Evolutionary conservation across 1,284 basidiomycete species (phyloP), one percentile per base, ranked within the genome.

Genomic region (Ganoderma meredithae): DNA sequence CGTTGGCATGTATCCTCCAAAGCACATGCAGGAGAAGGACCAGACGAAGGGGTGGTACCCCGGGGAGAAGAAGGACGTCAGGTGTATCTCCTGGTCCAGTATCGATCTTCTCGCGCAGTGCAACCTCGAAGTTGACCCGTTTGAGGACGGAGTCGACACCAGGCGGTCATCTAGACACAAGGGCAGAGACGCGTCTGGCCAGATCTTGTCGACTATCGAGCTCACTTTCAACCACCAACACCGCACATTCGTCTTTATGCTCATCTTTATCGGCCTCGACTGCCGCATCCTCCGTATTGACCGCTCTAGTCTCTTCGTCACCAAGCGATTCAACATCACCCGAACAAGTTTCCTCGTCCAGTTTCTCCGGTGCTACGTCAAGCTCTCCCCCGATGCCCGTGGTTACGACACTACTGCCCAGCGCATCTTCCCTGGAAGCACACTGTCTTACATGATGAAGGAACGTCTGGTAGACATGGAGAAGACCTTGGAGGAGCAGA

Each of bases 291-390:
- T 64, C 27, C 49, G 63, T 19, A 22, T 62, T 36, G 71, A 74
- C 27, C 61, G 69, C 25, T 61, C 68, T 1, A 66, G 68, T 4
- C 15, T 64, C n/a, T 36, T 64, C 52, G 61, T 66, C 25, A 62
- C 67, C 0, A 56, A 66, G 60, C 61, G 66, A 43, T 67, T 73
- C 67, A 40, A 65, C 49, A 70, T 72, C 55, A 58, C 47, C 15
- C 2, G 36, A 7, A 52, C 70, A 1, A 44, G 39, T 9, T 40
- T 13, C 25, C 60, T 74, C 6, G 41, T n/a, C 15, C 44, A 68
- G 10, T 73, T 75, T 65, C 40, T 73, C 52, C 67, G 59, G 63
- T 66, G 67, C 13, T 65, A 60, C 39, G n/a, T 61, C 6, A 65
- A 62, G 2, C 25, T 67, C 2, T 36, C 62, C 9, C 15, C 44